Conservation (phyloP, 805 yeast species). For the Pichia nanzhaoensis region DNA sequence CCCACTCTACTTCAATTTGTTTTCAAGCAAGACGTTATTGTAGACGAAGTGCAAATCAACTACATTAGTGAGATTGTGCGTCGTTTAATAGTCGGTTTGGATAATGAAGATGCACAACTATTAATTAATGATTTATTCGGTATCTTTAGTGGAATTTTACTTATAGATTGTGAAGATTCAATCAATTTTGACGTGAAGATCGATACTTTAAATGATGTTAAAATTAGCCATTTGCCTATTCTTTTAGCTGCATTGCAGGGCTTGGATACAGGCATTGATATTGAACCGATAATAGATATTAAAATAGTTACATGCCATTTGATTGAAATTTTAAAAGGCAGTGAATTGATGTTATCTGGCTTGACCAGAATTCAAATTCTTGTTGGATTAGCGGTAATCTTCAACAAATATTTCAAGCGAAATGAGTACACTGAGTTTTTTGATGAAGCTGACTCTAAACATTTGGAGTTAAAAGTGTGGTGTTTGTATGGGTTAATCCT, state of each 20-base stretch:
- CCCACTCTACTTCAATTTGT: slow-evolving; percentile 5
- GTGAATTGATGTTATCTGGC: neutral
- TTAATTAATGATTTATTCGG: slow-evolving; percentile 1
- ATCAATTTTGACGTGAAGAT: neutral
- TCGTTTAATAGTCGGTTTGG: slow-evolving; percentile 7
- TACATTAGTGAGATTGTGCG: slow-evolving; percentile 8
- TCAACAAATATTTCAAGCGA: slow-evolving; percentile 13
- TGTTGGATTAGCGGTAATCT: slow-evolving; percentile 9
- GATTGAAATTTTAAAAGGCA: neutral
- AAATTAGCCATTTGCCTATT: slow-evolving; percentile 3
- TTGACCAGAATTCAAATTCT: slow-evolving; percentile 5
- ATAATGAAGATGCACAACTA: neutral
- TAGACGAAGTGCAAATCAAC: neutral
- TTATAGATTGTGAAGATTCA: neutral
- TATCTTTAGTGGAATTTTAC: neutral
- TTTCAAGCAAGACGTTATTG: neutral
- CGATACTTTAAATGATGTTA: neutral
- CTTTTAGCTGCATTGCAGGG: slow-evolving; percentile 8
- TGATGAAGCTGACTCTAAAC: neutral
- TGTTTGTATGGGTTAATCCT: slow-evolving; percentile 12
- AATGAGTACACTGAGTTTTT: neutral
- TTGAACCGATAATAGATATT: neutral
- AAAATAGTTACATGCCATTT: neutral
- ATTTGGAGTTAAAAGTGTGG: slow-evolving; percentile 12
- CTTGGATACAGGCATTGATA: slow-evolving; percentile 1